These are phyloP conservation scores for Keqinozyma sinolaborantium DNA, from an alignment of 1,139 yeast genomes.

Conservation along the genomic window DNA sequence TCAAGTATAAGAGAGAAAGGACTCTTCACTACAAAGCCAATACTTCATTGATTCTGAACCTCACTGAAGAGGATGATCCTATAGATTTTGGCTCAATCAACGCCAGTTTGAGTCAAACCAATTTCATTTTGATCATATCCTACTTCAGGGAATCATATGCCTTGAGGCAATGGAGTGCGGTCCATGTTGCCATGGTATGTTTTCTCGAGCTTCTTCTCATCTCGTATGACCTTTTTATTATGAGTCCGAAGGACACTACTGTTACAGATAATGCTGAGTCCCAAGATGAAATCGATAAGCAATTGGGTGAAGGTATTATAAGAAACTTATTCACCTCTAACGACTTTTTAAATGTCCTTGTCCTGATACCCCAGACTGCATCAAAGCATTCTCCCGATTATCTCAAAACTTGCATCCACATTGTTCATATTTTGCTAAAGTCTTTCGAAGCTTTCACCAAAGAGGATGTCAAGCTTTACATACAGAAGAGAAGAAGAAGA, in stretches of 20 bases:
- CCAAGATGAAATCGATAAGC: slow-evolving; percentile 46
- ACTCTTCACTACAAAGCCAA: slow-evolving; percentile 18
- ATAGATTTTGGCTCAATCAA: slow-evolving; percentile 63
- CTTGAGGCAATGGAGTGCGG: slow-evolving; percentile 49
- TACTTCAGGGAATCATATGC: slow-evolving; percentile 53
- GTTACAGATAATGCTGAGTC: slow-evolving; percentile 43
- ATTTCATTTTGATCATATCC: slow-evolving; percentile 57
- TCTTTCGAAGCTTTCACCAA: slow-evolving; percentile 65
- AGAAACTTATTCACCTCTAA: slow-evolving; percentile 59
- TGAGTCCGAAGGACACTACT: slow-evolving; percentile 13
- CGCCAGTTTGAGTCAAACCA: slow-evolving; percentile 61
- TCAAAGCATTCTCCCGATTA: slow-evolving; percentile 62
- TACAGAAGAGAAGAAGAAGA: slow-evolving; percentile 44
- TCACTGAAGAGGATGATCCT: slow-evolving; percentile 16
- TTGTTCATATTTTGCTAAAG: slow-evolving; percentile 64
- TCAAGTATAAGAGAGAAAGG: slow-evolving; percentile 31
- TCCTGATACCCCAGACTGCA: slow-evolving; percentile 63
- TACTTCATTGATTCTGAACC: slow-evolving; percentile 11
- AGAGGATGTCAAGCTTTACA: slow-evolving; percentile 55
- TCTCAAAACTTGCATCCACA: slow-evolving; percentile 59
- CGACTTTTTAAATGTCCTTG: slow-evolving; percentile 56
- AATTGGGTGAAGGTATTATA: slow-evolving; percentile 46
- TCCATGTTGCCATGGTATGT: slow-evolving; percentile 71
- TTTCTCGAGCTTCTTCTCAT: slow-evolving; percentile 62
- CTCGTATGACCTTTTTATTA: slow-evolving; percentile 44